phyloP scores from a whole-genome alignment of 345 rosid genomes.

The Citrus trifoliata region DNA sequence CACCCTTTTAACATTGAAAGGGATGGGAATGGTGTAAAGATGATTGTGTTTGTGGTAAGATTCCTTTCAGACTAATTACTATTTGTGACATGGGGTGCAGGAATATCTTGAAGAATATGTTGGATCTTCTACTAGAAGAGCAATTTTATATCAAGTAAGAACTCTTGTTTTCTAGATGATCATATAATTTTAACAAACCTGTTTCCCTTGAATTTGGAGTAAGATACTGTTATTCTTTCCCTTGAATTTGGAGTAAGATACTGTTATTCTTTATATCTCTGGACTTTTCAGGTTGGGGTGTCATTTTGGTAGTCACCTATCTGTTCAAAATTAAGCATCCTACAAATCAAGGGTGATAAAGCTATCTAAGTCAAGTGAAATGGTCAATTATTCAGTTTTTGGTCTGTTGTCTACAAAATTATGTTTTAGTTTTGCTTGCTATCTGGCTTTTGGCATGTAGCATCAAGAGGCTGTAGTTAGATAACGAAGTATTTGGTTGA shows the following conservation, averaged over 20 bases:
- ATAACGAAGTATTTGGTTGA: not conserved
- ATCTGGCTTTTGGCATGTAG: not conserved
- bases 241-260: not conserved
- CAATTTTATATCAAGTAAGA: constrained; percentile 71
- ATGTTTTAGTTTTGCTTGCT: not conserved
- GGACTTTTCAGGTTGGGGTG: not conserved
- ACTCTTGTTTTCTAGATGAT: not conserved
- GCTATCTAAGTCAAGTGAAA: not conserved
- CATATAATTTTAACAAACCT: not conserved
- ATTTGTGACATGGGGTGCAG: constrained; percentile 32
- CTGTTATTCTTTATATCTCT: not conserved
- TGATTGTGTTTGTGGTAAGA: constrained; percentile 7
- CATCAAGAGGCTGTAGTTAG: not conserved
- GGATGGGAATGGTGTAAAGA: not conserved
- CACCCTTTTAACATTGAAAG: not conserved
- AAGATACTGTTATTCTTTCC: not conserved
- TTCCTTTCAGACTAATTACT: not conserved
- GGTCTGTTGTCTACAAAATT: not conserved
- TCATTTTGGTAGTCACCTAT: not conserved
- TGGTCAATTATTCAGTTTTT: not conserved
- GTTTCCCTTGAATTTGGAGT: not conserved
- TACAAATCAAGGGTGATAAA: not conserved
- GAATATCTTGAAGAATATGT: constrained; percentile 75
- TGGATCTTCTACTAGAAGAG: constrained; percentile 62
- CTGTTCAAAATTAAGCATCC: not conserved